phyloP scores from a whole-genome alignment of 1,139 yeast genomes.

The Debaryomyces udenii region DNA sequence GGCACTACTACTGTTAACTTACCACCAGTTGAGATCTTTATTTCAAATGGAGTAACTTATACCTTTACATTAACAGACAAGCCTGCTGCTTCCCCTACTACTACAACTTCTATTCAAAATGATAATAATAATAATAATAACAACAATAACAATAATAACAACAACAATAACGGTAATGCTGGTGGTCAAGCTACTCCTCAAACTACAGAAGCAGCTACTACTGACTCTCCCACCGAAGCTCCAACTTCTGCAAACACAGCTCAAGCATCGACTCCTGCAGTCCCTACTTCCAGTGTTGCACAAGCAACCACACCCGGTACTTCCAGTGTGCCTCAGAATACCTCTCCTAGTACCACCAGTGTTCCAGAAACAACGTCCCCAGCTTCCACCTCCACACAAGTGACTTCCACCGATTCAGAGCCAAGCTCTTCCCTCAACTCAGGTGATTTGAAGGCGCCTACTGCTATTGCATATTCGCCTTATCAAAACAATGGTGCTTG shows the following conservation, averaged over 20 bases:
- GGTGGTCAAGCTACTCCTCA: slow-evolving; percentile 18
- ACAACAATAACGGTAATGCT: slow-evolving; percentile 2
- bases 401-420: slow-evolving; percentile 12
- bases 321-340: slow-evolving; percentile 8
- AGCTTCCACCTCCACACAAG: background rate
- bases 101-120: slow-evolving; percentile 32
- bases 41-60: slow-evolving; percentile 63
- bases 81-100: slow-evolving; percentile 37
- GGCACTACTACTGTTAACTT: slow-evolving; percentile 62
- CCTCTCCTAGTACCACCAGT: slow-evolving; percentile 14
- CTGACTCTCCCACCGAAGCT: slow-evolving; percentile 15
- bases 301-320: slow-evolving; percentile 9
- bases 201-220: slow-evolving; percentile 18
- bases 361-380: slow-evolving; percentile 6
- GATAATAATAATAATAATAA: slow-evolving; percentile 17
- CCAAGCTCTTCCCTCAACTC: slow-evolving; percentile 16
- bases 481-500: slow-evolving; percentile 70
- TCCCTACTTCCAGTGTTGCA: slow-evolving; percentile 12
- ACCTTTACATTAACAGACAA: slow-evolving; percentile 54
- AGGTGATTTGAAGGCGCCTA: slow-evolving; percentile 42
- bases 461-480: slow-evolving; percentile 77
- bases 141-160: slow-evolving; percentile 17
- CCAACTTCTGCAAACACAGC: slow-evolving; percentile 19
- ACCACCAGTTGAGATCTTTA: slow-evolving; percentile 69
- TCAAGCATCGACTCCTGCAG: slow-evolving; percentile 15